A percentile compares a stretch with the other conserved stretches of the same genome.
Conservation (phyloP, 2,329 filamentous ascomycete genomes). For the Ophiostoma perfectum region DNA sequence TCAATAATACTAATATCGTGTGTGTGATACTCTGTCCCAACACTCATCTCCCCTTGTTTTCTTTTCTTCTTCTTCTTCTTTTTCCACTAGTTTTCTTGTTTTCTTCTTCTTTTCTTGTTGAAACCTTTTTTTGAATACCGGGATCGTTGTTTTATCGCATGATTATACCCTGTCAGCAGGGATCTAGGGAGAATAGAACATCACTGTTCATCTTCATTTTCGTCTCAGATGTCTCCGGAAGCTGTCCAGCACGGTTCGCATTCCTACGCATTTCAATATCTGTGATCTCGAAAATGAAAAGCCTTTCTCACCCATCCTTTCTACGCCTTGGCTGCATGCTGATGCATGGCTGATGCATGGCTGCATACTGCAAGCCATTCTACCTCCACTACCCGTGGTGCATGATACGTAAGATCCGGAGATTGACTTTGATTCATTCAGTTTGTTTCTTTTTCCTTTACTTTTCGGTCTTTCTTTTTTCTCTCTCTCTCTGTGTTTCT, state of each 20-base stretch:
- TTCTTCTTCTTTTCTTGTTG: not conserved
- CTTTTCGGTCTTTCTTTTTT: not conserved
- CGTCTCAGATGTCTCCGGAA: not conserved
- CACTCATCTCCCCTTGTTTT: not conserved
- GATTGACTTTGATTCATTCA: constrained; percentile 11
- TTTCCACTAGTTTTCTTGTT: not conserved
- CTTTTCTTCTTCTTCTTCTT: not conserved
- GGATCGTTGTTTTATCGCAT: not conserved
- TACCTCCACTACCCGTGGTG: constrained; percentile 3
- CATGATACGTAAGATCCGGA: constrained; percentile 18
- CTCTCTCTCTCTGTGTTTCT: not conserved
- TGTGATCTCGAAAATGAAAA: too few species aligned
- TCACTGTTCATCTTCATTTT: constrained; percentile 3
- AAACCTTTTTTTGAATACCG: too few species aligned
- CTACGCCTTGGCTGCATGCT: not conserved
- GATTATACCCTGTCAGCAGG: not conserved
- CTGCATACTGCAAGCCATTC: constrained; percentile 16
- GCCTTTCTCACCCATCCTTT: too few species aligned
- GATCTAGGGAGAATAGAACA: not conserved
- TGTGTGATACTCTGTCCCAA: not conserved
- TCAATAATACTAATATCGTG: too few species aligned
- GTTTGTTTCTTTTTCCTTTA: not conserved
- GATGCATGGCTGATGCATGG: constrained; percentile 2
- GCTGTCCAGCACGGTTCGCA: too few species aligned
- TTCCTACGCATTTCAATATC: too few species aligned